Evolutionary conservation across 345 rosid genomes (phyloP), one percentile per base, ranked within the genome.

Genomic region (Eucalyptus pumila): DNA sequence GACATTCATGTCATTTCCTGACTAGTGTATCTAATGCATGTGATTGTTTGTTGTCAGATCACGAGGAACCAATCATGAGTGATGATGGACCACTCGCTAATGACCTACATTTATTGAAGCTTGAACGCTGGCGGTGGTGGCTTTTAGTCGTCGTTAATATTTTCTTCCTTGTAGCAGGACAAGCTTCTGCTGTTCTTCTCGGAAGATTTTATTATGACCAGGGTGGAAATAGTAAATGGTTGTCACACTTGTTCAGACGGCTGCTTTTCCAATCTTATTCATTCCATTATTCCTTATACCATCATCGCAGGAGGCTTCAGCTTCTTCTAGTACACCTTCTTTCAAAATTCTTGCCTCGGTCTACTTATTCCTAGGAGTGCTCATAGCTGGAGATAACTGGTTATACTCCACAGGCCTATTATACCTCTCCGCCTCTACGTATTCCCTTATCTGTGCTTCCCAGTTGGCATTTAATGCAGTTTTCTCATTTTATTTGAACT

Each of bases 381-480:
- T 95, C 87, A 87, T 95, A 54, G 97, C 95, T 21, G 95, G 95
- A 24, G 96, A 96, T 91, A 94, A 95, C 91, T 86, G 94, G 93
- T 65, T 96, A 69, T 96, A 95, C 90, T 95, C 99, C 37, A 34
- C 90, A 56, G 99, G 99, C 50, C 96, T 97, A 76, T 88, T 92
- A 88, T 94, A 95, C 90, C 98, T 97, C 72, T 93, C 98, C 3
- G 96, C 95, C 87, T 96, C 99, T 52, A 94, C 99, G 23, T 97
- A 95, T 88, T 96, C 99, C 21, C 95, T 97, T 60, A 92, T 94
- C 32, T 96, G 97, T 87, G 96, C 96, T 13, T 92, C 96, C 85
- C 99, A 97, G 72, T 91, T 97, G 86, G 95, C 94, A 54, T 96
- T 95, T 86, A 97, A 96, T 92, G 96, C 96, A 8, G 89, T 96